A percentile compares a stretch with the other conserved stretches of the same genome.
These are phyloP conservation scores for Dactylellina cionopaga DNA, from an alignment of 2,329 filamentous ascomycete genomes.

Conservation along the genomic window DNA sequence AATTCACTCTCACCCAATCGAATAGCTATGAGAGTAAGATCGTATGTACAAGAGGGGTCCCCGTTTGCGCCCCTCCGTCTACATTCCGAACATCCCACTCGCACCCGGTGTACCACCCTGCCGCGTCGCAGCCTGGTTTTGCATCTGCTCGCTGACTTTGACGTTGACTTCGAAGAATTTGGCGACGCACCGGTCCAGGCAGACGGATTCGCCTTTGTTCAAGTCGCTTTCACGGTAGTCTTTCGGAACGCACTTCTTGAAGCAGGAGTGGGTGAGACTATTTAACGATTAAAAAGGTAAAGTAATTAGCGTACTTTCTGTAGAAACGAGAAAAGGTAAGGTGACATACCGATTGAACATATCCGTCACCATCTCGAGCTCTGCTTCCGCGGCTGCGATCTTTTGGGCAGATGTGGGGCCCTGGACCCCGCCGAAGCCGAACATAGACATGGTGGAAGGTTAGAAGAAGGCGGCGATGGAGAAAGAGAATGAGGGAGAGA, in stretches of 20 bases:
- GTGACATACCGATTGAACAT: constrained; percentile 90
- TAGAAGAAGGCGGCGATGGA: constrained; percentile 51
- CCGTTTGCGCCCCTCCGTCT: not conserved
- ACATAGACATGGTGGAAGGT: constrained; percentile 72
- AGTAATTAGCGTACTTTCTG: constrained; percentile 11
- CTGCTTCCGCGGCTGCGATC: constrained; percentile 93
- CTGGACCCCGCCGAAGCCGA: constrained; percentile 74
- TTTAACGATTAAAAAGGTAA: not conserved
- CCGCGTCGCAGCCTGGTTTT: constrained; percentile 42
- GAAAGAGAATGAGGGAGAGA: constrained; percentile 20
- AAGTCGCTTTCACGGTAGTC: constrained; percentile 96
- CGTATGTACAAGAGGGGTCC: not conserved
- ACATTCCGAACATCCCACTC: constrained; percentile 47
- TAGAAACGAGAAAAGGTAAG: constrained; percentile 36
- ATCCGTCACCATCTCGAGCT: constrained; percentile 96
- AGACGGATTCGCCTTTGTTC: constrained; percentile 98
- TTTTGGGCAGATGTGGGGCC: constrained; percentile 96
- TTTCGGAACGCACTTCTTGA: constrained; percentile 89
- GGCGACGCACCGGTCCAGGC: constrained; percentile 93
- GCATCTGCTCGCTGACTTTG: constrained; percentile 77
- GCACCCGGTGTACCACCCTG: constrained; percentile 37
- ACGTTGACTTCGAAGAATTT: constrained; percentile 99
- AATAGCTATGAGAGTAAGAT: not conserved
- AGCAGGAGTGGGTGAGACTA: constrained; percentile 87
- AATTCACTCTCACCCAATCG: not conserved